Base-by-base conservation (phyloP, 345 rosid genomes). In the Moringa oleifera region DNA sequence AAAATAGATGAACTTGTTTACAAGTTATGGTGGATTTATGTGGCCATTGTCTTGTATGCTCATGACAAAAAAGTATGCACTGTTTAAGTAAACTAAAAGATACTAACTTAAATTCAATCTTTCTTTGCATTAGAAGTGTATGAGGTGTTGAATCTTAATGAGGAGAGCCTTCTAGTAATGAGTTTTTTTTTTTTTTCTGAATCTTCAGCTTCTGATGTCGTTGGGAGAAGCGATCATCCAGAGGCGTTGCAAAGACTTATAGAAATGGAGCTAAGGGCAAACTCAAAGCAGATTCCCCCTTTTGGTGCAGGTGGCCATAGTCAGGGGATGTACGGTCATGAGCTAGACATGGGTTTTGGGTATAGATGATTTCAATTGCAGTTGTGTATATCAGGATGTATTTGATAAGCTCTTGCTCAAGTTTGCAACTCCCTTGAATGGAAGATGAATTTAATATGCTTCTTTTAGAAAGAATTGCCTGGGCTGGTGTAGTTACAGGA, bases 181-280 rank as follows among this genome's bases (percentile, higher is more conserved):
- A n/a, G n/a, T n/a, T n/a, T n/a, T n/a, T n/a, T n/a, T n/a, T n/a
- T n/a, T 41, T 11, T 7, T 41, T 41, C 12, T 65, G 61, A 25
- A 65, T 66, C 25, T 69, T 45, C 78, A 90, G 95, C 70, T 75
- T 57, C 87, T 23, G 83, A 82, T 18, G 75, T n/a, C n/a, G n/a
- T 50, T 0, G 84, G 78, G 41, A 62, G 82, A 68, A 73, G 65
- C 70, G 76, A 65, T 67, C 91, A 80, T 67, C 85, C 95, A 1
- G 95, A 79, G 65, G 83, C 85, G 46, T 83, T 88, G 59, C 95
- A 83, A 66, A 75, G 89, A 79, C 83, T 90, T 45, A 49, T 90
- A 22, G 95, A 86, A 78, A 88, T 86, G 87, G 89, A 90, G 23
- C 82, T 78, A 18, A 80, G 92, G 62, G 74, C 87, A 61, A 86